Base-by-base conservation (phyloP, 129 eudicot genomes). In the Artemisia tridentata region DNA sequence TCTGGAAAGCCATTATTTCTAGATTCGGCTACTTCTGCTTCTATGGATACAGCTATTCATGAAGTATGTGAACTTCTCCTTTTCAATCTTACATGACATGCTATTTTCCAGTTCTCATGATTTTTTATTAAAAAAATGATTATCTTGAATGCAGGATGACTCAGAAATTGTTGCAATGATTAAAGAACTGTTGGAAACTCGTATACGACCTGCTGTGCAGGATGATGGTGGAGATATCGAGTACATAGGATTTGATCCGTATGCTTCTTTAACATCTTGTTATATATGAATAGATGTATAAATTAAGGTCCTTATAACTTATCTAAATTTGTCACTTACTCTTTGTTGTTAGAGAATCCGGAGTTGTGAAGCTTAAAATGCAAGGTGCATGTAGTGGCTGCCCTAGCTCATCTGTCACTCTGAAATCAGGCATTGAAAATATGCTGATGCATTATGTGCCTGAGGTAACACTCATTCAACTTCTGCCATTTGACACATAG, bases 331-430 rank as follows among this genome's bases (percentile, higher is more conserved):
- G 1, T 53, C 9, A 17, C 51, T 38, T 38, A 7, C 7, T 55
- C 19, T 57, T 56, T 21, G 46, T 76, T 25, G 56, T 46, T 68
- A 87, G 95, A 63, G 99, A 87, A 63, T 83, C 89, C 48, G 99
- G 99, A 76, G 76, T 90, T 63, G 99, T 93, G 69, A 93, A 87
- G 80, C 96, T 90, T 38, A 82, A 83, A 72, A 89, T 93, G 99
- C 99, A 93, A 83, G 99, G 99, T 75, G 99, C 99, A 16, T 93
- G 99, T 80, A 93, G 99, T 68, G 99, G 99, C 8, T 93, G 99
- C 79, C 99, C 99, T 23, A 93, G 99, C 78, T 93, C 99, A 73
- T 90, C 99, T 52, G 99, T 93, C 61, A 93, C 99, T 15, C 80
- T 93, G 52, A 93, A 93, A 75, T 93, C 99, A 55, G 99, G 99